phyloP scores from a whole-genome alignment of 495 filamentous ascomycete genomes.

The Penicillium atrosanguineum region DNA sequence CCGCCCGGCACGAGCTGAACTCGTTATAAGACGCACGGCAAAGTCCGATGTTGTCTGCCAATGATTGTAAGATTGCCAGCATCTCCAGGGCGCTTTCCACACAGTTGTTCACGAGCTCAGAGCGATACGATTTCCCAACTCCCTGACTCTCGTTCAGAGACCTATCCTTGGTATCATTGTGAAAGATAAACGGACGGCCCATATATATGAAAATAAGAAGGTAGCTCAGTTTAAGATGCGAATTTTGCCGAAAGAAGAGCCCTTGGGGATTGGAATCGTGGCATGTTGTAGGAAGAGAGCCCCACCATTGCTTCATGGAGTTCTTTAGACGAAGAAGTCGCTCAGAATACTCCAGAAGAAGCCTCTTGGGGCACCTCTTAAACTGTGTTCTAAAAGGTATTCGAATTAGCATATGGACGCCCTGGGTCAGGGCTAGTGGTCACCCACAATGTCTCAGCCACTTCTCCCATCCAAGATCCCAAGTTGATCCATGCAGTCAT shows the following conservation, averaged over 20 bases:
- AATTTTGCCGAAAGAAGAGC: constrained; percentile 40
- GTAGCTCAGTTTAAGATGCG: constrained; percentile 46
- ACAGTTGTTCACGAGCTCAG: constrained; percentile 39
- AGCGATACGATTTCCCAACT: constrained; percentile 26
- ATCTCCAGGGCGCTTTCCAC: constrained; percentile 46
- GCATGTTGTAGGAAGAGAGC: constrained; percentile 34
- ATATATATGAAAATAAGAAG: constrained; percentile 43
- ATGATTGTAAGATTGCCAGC: constrained; percentile 37
- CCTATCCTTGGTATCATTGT: constrained; percentile 19
- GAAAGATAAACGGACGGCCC: constrained; percentile 46
- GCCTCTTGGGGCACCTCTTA: constrained; percentile 34
- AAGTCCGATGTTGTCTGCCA: constrained; percentile 41
- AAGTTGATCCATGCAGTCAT: constrained; percentile 40
- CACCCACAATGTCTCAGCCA: constrained; percentile 43
- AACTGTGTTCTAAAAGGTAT: constrained; percentile 19
- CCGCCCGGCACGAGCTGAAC: constrained; percentile 47
- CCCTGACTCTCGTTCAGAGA: constrained; percentile 13
- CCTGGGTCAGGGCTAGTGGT: neutral
- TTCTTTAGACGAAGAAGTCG: constrained; percentile 34
- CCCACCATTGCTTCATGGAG: constrained; percentile 43
- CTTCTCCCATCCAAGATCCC: constrained; percentile 38
- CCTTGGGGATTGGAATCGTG: constrained; percentile 31
- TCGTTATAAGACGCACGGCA: constrained; percentile 49
- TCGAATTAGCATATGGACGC: neutral
- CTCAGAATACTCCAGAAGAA: constrained; percentile 37